Percentiles rank a stretch among this genome's conserved stretches.
Conservation (phyloP, 2,329 filamentous ascomycete species). For the Metarhizium rileyi region DNA sequence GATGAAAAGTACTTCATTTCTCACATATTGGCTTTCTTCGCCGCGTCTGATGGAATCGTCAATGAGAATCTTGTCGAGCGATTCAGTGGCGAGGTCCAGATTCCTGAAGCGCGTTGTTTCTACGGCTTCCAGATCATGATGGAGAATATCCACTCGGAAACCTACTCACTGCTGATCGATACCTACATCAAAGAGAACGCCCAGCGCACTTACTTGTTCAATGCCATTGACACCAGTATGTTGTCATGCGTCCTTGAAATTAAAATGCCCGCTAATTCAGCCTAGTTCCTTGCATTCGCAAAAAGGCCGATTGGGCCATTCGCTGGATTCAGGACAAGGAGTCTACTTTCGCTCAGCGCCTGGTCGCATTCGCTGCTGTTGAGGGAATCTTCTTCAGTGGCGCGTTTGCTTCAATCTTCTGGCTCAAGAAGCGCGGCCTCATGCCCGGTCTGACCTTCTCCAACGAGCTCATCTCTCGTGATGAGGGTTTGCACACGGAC, state of each 20-base stretch:
- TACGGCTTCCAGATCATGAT: slow-evolving; percentile 99
- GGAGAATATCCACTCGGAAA: slow-evolving; percentile 99
- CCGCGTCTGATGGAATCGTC: slow-evolving; percentile 96
- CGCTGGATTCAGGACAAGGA: slow-evolving; percentile 89
- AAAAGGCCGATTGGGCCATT: slow-evolving; percentile 98
- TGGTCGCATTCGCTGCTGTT: slow-evolving; percentile 93
- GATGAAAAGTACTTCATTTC: slow-evolving; percentile 98
- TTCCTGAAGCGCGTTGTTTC: slow-evolving; percentile 97
- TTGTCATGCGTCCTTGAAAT: slow-evolving; percentile 9
- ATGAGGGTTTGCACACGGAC: slow-evolving; percentile 98
- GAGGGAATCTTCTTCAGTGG: slow-evolving; percentile 99
- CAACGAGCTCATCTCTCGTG: slow-evolving; percentile 98
- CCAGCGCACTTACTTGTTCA: slow-evolving; percentile 91
- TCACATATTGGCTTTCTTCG: slow-evolving; percentile 97
- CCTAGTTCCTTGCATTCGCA: slow-evolving; percentile 85
- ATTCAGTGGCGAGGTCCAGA: slow-evolving; percentile 93
- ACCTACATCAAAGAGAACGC: slow-evolving; percentile 98
- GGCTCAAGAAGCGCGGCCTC: slow-evolving; percentile 99
- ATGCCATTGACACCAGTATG: slow-evolving; percentile 94
- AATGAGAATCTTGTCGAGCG: slow-evolving; percentile 99
- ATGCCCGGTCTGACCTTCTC: slow-evolving; percentile 99
- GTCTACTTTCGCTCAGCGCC: slow-evolving; percentile 89
- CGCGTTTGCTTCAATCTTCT: slow-evolving; percentile 98
- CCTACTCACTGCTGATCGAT: slow-evolving; percentile 97
- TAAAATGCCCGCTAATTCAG: slow-evolving; percentile 7